Evolutionary conservation across 257 asterid genomes (phyloP).

Genomic region (Nemophila menziesii): DNA sequence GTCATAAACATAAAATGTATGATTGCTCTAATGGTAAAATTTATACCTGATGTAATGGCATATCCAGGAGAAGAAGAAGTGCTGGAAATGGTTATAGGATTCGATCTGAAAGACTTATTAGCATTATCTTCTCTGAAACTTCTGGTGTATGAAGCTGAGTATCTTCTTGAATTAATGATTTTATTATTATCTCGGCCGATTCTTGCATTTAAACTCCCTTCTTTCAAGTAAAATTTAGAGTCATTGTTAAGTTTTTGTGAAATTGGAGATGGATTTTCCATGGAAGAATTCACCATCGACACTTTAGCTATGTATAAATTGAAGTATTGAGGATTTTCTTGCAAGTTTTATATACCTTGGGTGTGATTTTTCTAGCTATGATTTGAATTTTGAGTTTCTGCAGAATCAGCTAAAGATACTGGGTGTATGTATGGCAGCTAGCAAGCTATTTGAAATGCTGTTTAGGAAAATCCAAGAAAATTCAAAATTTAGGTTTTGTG

Average conservation of each 20-base stretch:
- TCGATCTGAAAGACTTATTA: conserved; percentile 49
- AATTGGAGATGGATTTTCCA: conserved; percentile 14
- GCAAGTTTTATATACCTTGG: neutral
- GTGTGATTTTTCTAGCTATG: neutral
- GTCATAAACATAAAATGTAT: neutral
- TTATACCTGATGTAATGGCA: too few species aligned
- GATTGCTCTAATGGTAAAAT: neutral
- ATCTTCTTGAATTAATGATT: conserved; percentile 52
- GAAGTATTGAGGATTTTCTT: neutral
- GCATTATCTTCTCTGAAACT: conserved; percentile 54
- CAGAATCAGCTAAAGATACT: neutral
- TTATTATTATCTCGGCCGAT: conserved; percentile 43
- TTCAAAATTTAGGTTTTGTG: neutral
- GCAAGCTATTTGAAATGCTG: neutral
- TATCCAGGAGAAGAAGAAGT: conserved; percentile 88
- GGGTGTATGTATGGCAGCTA: neutral
- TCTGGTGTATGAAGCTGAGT: conserved; percentile 44
- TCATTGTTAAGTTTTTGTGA: conserved; percentile 22
- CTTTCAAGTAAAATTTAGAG: conserved; percentile 33
- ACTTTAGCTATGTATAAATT: neutral
- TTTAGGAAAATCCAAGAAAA: neutral
- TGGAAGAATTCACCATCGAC: conserved; percentile 7
- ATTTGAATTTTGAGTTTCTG: neutral
- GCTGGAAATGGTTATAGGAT: conserved; percentile 46
- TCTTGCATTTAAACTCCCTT: conserved; percentile 49